Conservation (phyloP, 176 grass and related monocot species). For the Avena insularis region DNA sequence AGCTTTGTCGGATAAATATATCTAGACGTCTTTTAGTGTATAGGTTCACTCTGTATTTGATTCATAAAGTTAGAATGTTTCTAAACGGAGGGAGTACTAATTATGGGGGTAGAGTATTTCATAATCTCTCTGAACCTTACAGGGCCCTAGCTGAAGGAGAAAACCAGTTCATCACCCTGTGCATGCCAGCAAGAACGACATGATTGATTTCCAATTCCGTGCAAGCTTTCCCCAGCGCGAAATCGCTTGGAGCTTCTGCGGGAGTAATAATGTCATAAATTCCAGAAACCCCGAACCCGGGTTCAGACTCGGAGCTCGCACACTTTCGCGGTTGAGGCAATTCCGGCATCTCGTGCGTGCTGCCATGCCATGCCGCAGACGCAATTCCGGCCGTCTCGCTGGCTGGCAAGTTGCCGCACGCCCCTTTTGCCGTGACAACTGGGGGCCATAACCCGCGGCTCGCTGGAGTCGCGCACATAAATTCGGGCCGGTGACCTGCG, state of each 20-base stretch:
- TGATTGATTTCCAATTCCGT: background rate
- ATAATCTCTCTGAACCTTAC: no score
- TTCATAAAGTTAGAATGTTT: no score
- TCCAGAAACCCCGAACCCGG: background rate
- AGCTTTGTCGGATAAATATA: no score
- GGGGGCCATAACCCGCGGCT: background rate
- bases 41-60: no score
- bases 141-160: no score
- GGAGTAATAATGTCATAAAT: background rate
- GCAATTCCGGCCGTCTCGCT: background rate
- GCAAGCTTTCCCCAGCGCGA: background rate
- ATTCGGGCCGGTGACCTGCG: constrained; percentile 17
- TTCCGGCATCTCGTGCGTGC: background rate
- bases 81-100: no score
- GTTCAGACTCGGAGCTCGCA: background rate
- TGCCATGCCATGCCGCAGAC: background rate
- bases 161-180: no score
- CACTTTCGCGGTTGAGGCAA: background rate
- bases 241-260: background rate
- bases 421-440: constrained; percentile 31
- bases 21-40: no score
- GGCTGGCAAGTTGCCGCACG: background rate
- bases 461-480: background rate
- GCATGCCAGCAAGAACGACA: background rate
- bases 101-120: no score